Percentiles rank a stretch among this genome's conserved stretches.
phyloP scores from a whole-genome alignment of 306 rosid species.

The Prunus armeniaca region DNA sequence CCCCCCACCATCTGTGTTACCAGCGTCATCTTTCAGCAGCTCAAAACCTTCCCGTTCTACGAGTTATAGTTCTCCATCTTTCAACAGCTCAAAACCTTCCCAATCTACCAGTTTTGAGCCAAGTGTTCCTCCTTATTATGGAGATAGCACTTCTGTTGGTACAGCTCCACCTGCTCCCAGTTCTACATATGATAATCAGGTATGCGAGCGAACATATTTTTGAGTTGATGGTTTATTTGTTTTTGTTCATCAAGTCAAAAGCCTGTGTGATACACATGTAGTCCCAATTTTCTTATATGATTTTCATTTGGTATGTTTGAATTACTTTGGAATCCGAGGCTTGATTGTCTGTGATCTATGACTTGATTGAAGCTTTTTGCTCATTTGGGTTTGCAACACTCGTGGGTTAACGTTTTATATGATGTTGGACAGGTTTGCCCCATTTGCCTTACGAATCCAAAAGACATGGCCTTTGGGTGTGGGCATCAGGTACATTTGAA shows the following conservation, averaged over 20 bases:
- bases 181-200: slow-evolving; percentile 69
- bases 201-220: slow-evolving; percentile 11
- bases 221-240: neutral
- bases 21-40: slow-evolving; percentile 44
- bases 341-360: neutral
- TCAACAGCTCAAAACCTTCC: slow-evolving; percentile 47
- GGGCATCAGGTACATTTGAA: slow-evolving; percentile 80
- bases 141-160: slow-evolving; percentile 24
- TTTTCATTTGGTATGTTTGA: no score
- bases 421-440: slow-evolving; percentile 69
- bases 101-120: slow-evolving; percentile 41
- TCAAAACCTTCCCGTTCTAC: slow-evolving; percentile 44
- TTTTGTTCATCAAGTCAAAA: neutral
- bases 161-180: slow-evolving; percentile 62
- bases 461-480: slow-evolving; percentile 96
- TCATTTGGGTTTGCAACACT: neutral
- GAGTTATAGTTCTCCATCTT: slow-evolving; percentile 42
- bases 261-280: neutral
- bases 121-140: slow-evolving; percentile 51
- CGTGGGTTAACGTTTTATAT: slow-evolving; percentile 19
- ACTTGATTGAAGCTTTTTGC: no score
- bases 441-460: slow-evolving; percentile 68
- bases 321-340: no score
- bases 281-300: no score
- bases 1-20: slow-evolving; percentile 66